Conservation (phyloP, 805 yeast species). For the Candida qinlingensis region DNA sequence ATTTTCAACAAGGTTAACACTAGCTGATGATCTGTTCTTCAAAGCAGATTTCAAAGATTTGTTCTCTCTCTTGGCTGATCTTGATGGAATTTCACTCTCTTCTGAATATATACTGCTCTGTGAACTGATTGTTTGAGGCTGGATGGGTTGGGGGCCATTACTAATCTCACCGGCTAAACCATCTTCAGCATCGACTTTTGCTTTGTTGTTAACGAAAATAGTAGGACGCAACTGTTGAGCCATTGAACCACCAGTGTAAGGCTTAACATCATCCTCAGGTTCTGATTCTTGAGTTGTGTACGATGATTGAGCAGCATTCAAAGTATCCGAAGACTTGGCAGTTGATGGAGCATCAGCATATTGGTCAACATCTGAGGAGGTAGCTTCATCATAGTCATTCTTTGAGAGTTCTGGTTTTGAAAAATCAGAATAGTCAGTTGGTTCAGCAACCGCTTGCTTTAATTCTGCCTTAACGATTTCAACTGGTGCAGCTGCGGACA, state of each 20-base stretch:
- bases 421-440: too few species aligned
- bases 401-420: too few species aligned
- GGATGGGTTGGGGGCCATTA: not conserved
- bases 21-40: constrained; percentile 25
- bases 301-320: constrained; percentile 16
- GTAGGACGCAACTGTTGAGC: constrained; percentile 44
- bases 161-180: not conserved
- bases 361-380: constrained; percentile 7
- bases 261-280: constrained; percentile 2
- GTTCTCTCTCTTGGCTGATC: constrained; percentile 26
- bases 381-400: not conserved
- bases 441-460: too few species aligned
- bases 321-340: constrained; percentile 20
- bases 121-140: constrained; percentile 1
- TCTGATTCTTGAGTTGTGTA: constrained; percentile 19
- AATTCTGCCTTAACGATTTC: not conserved
- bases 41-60: constrained; percentile 37
- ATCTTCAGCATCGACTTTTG: not conserved
- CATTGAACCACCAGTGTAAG: constrained; percentile 23
- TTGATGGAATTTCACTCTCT: constrained; percentile 27
- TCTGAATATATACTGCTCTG: constrained; percentile 11
- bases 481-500: not conserved
- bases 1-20: constrained; percentile 18
- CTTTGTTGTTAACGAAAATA: constrained; percentile 19
- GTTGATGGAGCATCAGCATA: constrained; percentile 22